These are phyloP conservation scores for Kazachstania psychrophila DNA, from an alignment of 805 yeast species.

Conservation along the genomic window DNA sequence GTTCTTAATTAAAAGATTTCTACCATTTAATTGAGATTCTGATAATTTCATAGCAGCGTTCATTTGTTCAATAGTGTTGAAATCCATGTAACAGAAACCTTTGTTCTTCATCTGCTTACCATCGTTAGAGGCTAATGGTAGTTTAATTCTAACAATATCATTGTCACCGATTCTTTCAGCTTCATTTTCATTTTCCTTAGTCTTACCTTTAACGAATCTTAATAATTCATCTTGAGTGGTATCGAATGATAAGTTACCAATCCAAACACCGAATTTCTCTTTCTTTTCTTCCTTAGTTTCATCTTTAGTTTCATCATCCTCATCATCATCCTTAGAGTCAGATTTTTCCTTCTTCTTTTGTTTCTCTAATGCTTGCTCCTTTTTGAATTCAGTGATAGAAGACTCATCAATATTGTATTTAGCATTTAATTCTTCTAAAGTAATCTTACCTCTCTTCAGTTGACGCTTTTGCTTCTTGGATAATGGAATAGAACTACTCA, in stretches of 20 bases:
- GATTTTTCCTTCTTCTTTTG: conserved; percentile 14
- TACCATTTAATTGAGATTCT: conserved; percentile 68
- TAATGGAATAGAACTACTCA: conserved; percentile 65
- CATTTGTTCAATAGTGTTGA: conserved; percentile 51
- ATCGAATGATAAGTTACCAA: conserved; percentile 84
- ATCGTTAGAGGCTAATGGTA: conserved; percentile 59
- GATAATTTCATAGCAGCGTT: conserved; percentile 53
- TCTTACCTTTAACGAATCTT: conserved; percentile 54
- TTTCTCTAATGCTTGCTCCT: conserved; percentile 28
- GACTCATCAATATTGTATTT: conserved; percentile 33
- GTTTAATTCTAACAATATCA: conserved; percentile 65
- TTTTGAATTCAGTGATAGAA: conserved; percentile 29
- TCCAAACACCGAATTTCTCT: conserved; percentile 76
- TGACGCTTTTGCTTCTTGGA: conserved; percentile 87
- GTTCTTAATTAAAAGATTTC: conserved; percentile 77
- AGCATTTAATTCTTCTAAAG: conserved; percentile 45
- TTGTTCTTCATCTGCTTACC: conserved; percentile 47
- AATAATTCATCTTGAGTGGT: conserved; percentile 67
- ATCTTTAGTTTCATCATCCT: conserved; percentile 28
- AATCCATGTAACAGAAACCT: conserved; percentile 90
- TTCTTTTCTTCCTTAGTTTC: conserved; percentile 34
- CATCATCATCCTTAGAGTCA: conserved; percentile 21
- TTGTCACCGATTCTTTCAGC: conserved; percentile 36
- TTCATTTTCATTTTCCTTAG: conserved; percentile 34
- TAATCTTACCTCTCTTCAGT: conserved; percentile 65